Evolutionary conservation across 1,284 basidiomycete species (phyloP), one percentile per base, ranked within the genome.

Genomic region (Cryptococcus maquisensis): DNA sequence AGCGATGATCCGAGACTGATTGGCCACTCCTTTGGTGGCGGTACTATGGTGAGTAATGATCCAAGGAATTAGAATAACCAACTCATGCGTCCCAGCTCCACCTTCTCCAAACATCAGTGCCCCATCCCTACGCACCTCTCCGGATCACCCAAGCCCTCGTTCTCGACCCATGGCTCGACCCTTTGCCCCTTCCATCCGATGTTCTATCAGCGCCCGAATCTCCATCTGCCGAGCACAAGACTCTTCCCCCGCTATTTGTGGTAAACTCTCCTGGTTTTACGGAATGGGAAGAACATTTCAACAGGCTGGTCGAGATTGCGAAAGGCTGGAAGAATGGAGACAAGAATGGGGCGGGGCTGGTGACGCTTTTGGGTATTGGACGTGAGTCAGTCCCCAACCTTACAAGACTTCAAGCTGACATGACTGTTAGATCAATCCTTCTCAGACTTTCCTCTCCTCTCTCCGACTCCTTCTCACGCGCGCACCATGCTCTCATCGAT

Each of bases 121-220:
- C 28, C 28, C 28, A 32, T 10, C 28, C 28, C 28, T 32, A 32
- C 28, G 45, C 65, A 7, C 66, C 68, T 1, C 77, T 88, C 47
- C 83, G 83, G 0, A 69, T 85, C 40, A 75, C 77, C 8, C 80
- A 81, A 51, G 81, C 79, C 3, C 66, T 89, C 15, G 76, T 84
- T 20, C 79, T 88, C 9, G 88, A 90, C 69, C 88, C 87, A 37
- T 90, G 88, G 88, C 71, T 88, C 16, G 86, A 89, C 53, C 86
- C 88, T 16, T 66, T 88, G 18, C 80, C 84, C 1, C 71, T 78
- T 18, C 84, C 84, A 23, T 81, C 82, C 1, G 83, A 82, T 5
- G 53, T 61, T 1, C 40, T 54, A 12, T 43, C 39, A 10, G 45
- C 50, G 9, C 24, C 54, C 1, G 46, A 52, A n/a, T 38, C 39